These are phyloP conservation scores for Adiantum capillusveneris DNA, from an alignment of 75 land plant species.

Conservation along the genomic window DNA sequence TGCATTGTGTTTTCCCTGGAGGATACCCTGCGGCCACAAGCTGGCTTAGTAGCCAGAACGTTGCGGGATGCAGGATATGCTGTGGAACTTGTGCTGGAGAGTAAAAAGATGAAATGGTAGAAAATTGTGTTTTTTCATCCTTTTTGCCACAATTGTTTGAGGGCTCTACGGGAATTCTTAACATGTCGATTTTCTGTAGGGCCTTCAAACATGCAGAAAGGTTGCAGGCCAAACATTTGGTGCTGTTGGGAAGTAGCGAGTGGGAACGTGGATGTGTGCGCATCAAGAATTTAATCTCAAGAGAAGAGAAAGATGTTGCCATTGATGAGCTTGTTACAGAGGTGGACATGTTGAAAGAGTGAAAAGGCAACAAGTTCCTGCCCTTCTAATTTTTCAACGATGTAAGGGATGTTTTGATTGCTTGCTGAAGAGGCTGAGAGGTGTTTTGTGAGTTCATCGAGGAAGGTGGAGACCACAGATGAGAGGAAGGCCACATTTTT, in stretches of 20 bases:
- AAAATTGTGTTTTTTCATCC: not conserved
- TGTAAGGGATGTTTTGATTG: too few relatives aligned
- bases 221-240: slow-evolving; percentile 63
- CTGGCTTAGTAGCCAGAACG: slow-evolving; percentile 51
- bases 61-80: slow-evolving; percentile 61
- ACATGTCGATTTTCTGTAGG: slow-evolving; percentile 30
- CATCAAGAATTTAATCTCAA: slow-evolving; percentile 66
- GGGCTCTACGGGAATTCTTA: not conserved
- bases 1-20: slow-evolving; percentile 71
- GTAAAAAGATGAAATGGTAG: slow-evolving; percentile 78
- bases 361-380: too few relatives aligned
- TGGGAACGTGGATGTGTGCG: slow-evolving; percentile 76
- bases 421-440: too few relatives aligned
- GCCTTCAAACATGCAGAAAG: slow-evolving; percentile 81
- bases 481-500: too few relatives aligned
- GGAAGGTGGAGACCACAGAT: too few relatives aligned
- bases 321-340: slow-evolving; percentile 45
- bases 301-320: slow-evolving; percentile 62
- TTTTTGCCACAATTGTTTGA: not conserved
- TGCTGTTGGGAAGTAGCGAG: slow-evolving; percentile 68
- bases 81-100: slow-evolving; percentile 77
- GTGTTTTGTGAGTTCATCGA: too few relatives aligned
- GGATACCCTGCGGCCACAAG: slow-evolving; percentile 57
- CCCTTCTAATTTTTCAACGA: too few relatives aligned
- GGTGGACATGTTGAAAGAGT: not conserved